Evolutionary conservation across 2,329 filamentous ascomycete genomes (phyloP).

Genomic region (Pseudogymnoascus sp.): DNA sequence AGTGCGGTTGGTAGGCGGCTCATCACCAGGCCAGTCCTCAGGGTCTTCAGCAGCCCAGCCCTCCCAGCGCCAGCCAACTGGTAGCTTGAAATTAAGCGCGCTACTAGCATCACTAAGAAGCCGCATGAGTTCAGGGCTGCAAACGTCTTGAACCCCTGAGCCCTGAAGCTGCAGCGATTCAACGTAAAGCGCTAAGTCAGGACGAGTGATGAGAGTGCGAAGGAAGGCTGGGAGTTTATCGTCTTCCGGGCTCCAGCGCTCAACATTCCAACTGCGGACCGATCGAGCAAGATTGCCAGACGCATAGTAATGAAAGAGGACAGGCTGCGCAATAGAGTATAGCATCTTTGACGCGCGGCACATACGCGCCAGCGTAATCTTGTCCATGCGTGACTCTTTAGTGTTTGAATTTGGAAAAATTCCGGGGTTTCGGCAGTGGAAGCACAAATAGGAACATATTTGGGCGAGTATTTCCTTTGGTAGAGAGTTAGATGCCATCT

Average conservation of each 20-base stretch:
- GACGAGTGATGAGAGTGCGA: neutral
- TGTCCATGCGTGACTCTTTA: conserved; percentile 20
- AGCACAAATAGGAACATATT: neutral
- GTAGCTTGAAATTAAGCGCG: neutral
- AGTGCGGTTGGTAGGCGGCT: too few relatives aligned
- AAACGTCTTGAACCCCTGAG: neutral
- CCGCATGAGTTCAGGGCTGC: neutral
- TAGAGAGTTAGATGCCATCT: neutral
- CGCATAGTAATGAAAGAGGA: neutral
- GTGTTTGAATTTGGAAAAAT: neutral
- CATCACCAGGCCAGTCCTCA: neutral
- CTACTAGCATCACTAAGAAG: neutral
- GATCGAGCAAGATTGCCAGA: neutral
- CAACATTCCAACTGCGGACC: neutral
- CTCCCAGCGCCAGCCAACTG: neutral
- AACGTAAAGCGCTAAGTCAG: neutral
- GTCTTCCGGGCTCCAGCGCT: neutral
- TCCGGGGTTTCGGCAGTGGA: neutral
- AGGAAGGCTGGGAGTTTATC: neutral
- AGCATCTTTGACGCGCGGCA: neutral
- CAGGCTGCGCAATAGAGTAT: neutral
- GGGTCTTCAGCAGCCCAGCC: neutral
- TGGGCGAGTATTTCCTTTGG: neutral
- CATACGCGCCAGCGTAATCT: neutral
- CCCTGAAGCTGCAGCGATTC: neutral